Evolutionary conservation across 495 filamentous ascomycete genomes (phyloP).

Genomic region (Podospora bellae-mahoneyi): DNA sequence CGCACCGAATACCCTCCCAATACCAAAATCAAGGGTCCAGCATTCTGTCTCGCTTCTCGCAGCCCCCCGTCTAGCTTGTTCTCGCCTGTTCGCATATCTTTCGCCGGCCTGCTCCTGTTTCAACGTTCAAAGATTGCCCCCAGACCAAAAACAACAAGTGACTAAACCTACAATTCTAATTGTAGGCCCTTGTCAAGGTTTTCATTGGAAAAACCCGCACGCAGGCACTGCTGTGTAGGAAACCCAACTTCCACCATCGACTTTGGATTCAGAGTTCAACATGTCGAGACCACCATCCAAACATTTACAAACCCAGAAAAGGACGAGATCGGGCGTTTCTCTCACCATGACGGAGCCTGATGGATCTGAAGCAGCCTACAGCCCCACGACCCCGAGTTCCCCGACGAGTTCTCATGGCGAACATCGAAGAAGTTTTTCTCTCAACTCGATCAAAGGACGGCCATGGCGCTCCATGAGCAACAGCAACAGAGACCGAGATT

Average conservation of each 20-base stretch:
- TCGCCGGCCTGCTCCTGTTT: neutral
- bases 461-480: constrained; percentile 27
- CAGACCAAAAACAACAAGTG: neutral
- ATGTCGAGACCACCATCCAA: neutral
- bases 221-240: neutral
- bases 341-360: constrained; percentile 2
- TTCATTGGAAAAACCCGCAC: neutral
- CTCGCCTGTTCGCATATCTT: neutral
- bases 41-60: neutral
- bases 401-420: constrained; percentile 28
- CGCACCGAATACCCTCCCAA: neutral
- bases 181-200: neutral
- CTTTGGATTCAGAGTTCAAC: neutral
- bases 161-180: neutral
- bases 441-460: constrained; percentile 26
- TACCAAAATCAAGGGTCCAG: neutral
- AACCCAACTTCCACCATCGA: neutral
- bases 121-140: neutral
- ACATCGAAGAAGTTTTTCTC: constrained; percentile 27
- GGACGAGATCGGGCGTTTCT: constrained; percentile 8
- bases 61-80: neutral
- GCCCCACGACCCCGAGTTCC: constrained; percentile 23
- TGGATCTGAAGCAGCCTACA: constrained; percentile 19
- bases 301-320: neutral
- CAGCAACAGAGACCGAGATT: constrained; percentile 20